Conservation (phyloP, 495 filamentous ascomycete genomes). For the Neurospora pannonica region DNA sequence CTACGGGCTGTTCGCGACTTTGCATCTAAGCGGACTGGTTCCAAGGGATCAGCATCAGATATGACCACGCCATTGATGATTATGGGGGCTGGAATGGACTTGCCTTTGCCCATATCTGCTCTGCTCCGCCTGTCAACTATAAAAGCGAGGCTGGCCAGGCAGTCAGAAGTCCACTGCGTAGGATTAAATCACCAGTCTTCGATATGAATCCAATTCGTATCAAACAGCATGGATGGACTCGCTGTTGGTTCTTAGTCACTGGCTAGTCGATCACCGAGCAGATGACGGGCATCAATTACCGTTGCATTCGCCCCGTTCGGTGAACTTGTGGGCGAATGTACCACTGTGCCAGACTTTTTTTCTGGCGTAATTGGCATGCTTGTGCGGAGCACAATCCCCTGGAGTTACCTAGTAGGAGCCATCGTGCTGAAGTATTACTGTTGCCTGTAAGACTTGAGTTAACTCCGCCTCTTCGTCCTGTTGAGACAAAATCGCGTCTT, state of each 20-base stretch:
- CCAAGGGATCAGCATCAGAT: neutral
- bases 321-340: neutral
- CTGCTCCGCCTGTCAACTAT: neutral
- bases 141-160: neutral
- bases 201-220: neutral
- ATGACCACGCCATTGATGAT: neutral
- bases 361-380: neutral
- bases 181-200: neutral
- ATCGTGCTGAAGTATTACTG: neutral
- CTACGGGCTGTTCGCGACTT: neutral
- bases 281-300: neutral
- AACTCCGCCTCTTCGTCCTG: neutral
- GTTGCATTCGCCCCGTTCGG: neutral
- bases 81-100: neutral
- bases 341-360: neutral
- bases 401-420: neutral
- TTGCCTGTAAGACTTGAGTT: neutral
- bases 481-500: conserved; percentile 1
- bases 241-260: neutral
- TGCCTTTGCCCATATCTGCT: neutral
- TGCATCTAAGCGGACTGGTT: neutral
- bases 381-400: neutral
- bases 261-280: neutral
- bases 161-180: neutral
- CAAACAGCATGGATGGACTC: neutral